phyloP scores from a whole-genome alignment of 129 eudicot genomes.

The Flaveria sonorensis region DNA sequence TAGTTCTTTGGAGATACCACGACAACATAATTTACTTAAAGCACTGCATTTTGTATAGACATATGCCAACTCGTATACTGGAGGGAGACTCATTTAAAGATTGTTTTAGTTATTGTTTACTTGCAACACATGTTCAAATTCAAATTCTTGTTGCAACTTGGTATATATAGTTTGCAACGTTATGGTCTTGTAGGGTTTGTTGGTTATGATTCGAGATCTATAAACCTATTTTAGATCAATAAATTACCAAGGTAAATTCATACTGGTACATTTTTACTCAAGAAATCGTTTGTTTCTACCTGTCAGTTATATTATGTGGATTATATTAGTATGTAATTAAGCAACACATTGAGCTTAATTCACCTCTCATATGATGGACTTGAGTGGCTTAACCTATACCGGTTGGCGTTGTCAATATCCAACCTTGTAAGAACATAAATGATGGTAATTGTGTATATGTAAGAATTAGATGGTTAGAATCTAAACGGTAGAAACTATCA shows the following conservation, averaged over 20 bases:
- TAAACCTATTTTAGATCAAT: constrained; percentile 40
- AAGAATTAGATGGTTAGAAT: not conserved
- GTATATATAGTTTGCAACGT: constrained; percentile 34
- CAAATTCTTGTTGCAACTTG: constrained; percentile 40
- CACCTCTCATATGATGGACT: not conserved
- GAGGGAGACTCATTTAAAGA: constrained; percentile 28
- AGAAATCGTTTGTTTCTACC: not conserved
- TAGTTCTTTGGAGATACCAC: constrained; percentile 31
- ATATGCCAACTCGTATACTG: constrained; percentile 32
- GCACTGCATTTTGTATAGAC: constrained; percentile 55
- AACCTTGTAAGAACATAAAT: not conserved
- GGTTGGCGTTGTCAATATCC: not conserved
- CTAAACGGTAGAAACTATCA: too few species aligned
- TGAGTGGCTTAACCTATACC: not conserved
- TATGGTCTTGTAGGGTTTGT: constrained; percentile 29
- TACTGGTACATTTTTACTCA: not conserved
- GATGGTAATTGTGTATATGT: not conserved
- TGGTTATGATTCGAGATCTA: constrained; percentile 32
- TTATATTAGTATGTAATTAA: not conserved
- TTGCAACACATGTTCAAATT: constrained; percentile 25
- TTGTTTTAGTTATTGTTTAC: constrained; percentile 39
- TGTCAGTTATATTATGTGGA: not conserved
- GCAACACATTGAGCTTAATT: not conserved
- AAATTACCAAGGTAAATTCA: constrained; percentile 25
- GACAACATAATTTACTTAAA: constrained; percentile 25